Evolutionary conservation across 495 filamentous ascomycete species (phyloP).

Genomic region (Podospora didyma): DNA sequence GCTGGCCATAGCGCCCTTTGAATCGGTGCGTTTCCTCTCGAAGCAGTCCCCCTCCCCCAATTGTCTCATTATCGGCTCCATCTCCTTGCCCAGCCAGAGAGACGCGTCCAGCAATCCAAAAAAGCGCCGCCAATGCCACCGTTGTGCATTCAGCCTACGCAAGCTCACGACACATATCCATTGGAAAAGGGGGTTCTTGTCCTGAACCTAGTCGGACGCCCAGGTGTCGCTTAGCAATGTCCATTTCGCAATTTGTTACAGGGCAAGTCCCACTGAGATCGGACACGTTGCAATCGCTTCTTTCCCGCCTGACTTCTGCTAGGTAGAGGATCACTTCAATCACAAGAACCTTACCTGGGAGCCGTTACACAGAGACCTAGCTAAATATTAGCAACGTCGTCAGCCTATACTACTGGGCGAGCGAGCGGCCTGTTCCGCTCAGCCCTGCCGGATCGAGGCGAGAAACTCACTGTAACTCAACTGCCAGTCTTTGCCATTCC

Average conservation of each 20-base stretch:
- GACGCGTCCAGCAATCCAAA: background rate
- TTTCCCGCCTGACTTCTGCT: too few relatives aligned
- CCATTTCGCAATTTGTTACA: too few relatives aligned
- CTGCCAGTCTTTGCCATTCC: background rate
- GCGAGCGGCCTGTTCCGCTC: slow-evolving; percentile 17
- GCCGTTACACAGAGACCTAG: background rate
- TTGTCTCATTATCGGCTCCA: background rate
- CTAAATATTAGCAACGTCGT: background rate
- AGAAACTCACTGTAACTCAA: background rate
- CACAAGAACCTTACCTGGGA: too few relatives aligned
- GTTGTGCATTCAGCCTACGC: slow-evolving; percentile 13
- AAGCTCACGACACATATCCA: background rate
- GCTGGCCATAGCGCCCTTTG: slow-evolving; percentile 15
- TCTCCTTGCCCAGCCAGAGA: background rate
- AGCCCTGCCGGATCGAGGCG: slow-evolving; percentile 13
- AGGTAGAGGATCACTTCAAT: too few relatives aligned
- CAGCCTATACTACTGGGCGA: too few relatives aligned
- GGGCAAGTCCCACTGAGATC: too few relatives aligned
- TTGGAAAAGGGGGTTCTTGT: background rate
- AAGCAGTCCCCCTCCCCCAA: too few relatives aligned
- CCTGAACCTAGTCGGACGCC: too few relatives aligned
- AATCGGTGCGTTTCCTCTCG: background rate
- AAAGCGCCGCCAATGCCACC: slow-evolving; percentile 2
- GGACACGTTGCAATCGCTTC: too few relatives aligned
- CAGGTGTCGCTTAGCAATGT: too few relatives aligned